Base-by-base conservation (phyloP, 2,329 filamentous ascomycete genomes). In the Nothopassalora personata region DNA sequence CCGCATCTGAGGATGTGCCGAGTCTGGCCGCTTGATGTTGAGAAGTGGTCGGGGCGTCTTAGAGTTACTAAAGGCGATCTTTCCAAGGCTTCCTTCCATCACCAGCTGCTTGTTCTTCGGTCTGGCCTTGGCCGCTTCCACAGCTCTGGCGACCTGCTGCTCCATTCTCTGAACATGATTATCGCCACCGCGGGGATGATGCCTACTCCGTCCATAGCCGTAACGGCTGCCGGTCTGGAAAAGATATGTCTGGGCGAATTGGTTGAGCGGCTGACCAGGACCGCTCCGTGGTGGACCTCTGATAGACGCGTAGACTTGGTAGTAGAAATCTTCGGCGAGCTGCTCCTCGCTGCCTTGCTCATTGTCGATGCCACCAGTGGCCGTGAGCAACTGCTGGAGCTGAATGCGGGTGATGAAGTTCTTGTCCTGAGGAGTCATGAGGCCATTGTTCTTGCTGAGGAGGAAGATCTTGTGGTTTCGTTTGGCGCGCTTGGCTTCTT, bases 91-190 rank as follows among this genome's bases (percentile, higher is more conserved):
- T 28, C 94, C 94, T 71, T 97, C 93, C 60, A 99, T 93, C 19
- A 97, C 92, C 8, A 99, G 82, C 73, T 97, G 92, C 70, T 95
- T 96, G 72, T 96, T 97, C 81, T 99, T 99, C 11, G 94, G 94
- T 75, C 96, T 93, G 60, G 91, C 90, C 79, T 97, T 99, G 54
- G 94, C 94, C 0, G 94, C 94, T 72, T 99, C 94, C 0, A 99
- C 94, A 27, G 94, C 94, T 58, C 94, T 87, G 73, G 97, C 93
- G 11, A 99, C 95, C 75, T 99, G 94, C 75, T 99, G 94, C 75
- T 99, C 93, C 94, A 99, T 99, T 57, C 94, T 88, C 73, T 97
- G 94, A 78, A 97, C 90, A 71, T 99, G 94, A 72, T 97, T 99
- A 73, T 99, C 94, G 18, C 90, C 91, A 47, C 88, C 90, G 60